phyloP scores from a whole-genome alignment of 2,329 filamentous ascomycete genomes.

The Knoxdaviesia proteae region DNA sequence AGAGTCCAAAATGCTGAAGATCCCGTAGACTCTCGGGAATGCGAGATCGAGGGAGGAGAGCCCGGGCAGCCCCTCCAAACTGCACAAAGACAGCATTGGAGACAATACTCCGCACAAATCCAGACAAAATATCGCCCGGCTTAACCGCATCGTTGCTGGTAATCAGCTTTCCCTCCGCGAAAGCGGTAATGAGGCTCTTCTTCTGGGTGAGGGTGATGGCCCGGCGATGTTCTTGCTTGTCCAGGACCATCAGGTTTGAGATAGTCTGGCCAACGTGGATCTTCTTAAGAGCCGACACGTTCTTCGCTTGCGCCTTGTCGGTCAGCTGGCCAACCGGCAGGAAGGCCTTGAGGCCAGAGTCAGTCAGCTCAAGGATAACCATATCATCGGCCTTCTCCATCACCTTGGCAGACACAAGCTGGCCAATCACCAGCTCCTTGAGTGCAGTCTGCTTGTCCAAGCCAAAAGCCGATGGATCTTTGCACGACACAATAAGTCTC shows the following conservation, averaged over 20 bases:
- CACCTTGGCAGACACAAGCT: conserved; percentile 57
- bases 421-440: conserved; percentile 50
- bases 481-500: conserved; percentile 77
- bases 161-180: conserved; percentile 52
- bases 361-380: conserved; percentile 55
- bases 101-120: conserved; percentile 74
- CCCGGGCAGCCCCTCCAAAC: conserved; percentile 58
- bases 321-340: conserved; percentile 61
- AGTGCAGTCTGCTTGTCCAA: conserved; percentile 57
- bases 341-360: conserved; percentile 54
- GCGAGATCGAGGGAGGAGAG: conserved; percentile 60
- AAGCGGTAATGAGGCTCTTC: conserved; percentile 57
- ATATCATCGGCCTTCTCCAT: conserved; percentile 64
- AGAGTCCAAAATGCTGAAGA: conserved; percentile 57
- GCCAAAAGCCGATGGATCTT: conserved; percentile 63
- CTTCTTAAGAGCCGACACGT: conserved; percentile 54
- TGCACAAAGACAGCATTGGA: conserved; percentile 70
- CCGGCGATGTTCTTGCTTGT: conserved; percentile 60
- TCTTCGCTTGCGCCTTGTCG: conserved; percentile 67
- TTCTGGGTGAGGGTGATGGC: conserved; percentile 66
- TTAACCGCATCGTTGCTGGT: conserved; percentile 49
- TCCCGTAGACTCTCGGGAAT: conserved; percentile 48
- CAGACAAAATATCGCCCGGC: conserved; percentile 46
- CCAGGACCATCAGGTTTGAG: conserved; percentile 64
- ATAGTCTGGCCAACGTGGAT: conserved; percentile 71